Evolutionary conservation across 202 grass and related monocot genomes (phyloP), one percentile per base, ranked within the genome.

Genomic region (Setaria italica): DNA sequence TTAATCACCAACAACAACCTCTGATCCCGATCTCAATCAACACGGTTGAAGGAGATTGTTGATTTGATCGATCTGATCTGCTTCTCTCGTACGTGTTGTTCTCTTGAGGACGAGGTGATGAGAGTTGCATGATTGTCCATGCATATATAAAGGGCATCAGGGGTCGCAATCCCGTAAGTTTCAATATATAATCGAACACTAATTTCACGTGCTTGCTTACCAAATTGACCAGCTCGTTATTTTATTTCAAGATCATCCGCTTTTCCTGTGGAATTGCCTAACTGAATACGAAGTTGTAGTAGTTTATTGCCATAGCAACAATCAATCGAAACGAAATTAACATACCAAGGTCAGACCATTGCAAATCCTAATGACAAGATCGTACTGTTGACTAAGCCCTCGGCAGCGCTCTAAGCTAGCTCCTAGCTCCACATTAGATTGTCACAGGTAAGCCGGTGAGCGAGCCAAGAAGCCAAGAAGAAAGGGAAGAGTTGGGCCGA

Each of bases 121-220:
- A 56, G 17, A 39, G 19, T 11, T 76, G 51, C 73, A 76, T 76
- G 73, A 54, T 33, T 33, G 5, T 17, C 62, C 63, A 37, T 17
- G 63, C 34, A 10, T 67, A 67, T 67, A 67, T 67, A 67, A 3
- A 67, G 63, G 63, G 15, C 14, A 4, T 8, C 51, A 54, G 16
- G 16, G 16, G 51, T 6, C 15, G 14, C 16, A 50, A 2, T 15
- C 49, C 4, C 14, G 11, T 50, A 50, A 50, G 13, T 50, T 4
- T 50, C 48, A 35, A 35, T 69, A 12, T 70, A 45, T 50, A 80
- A 54, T 70, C 1, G n/a, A 70, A 5, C 67, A 70, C 51, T 47
- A 47, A 60, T 39, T 62, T 82, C 80, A 72, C 15, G 21, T 72
- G 54, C 30, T 59, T 37, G 57, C 21, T 35, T 60, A 48, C 4